phyloP scores from a whole-genome alignment of 805 yeast genomes.

The Ogataea methylovora region DNA sequence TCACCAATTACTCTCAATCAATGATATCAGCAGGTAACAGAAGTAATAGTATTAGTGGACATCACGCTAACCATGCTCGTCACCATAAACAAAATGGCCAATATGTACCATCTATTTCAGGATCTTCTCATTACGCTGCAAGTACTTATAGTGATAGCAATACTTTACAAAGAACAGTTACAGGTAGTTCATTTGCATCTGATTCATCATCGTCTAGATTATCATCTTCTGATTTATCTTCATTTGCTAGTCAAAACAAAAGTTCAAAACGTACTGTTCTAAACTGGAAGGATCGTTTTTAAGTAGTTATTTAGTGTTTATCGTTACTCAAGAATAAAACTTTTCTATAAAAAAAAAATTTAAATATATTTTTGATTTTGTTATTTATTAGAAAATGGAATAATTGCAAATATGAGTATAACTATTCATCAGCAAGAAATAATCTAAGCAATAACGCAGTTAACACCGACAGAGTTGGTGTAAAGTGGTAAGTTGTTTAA shows the following conservation, averaged over 20 bases:
- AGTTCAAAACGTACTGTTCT: constrained; percentile 7
- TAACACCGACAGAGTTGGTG: no score
- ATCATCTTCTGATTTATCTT: constrained; percentile 7
- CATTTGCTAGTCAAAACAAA: background rate
- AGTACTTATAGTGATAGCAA: constrained; percentile 5
- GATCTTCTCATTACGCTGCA: background rate
- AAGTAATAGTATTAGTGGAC: background rate
- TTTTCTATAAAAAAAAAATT: no score
- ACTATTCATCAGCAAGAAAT: no score
- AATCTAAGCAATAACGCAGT: no score
- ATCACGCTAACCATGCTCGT: background rate
- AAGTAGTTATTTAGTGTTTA: background rate
- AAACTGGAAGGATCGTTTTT: constrained; percentile 4
- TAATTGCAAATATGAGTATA: no score
- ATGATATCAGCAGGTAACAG: constrained; percentile 6
- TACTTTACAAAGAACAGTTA: background rate
- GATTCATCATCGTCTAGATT: constrained; percentile 10
- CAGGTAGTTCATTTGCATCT: constrained; percentile 11
- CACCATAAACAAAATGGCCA: background rate
- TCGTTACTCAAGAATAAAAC: no score
- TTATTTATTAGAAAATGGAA: no score
- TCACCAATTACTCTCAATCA: constrained; percentile 3
- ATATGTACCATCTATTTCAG: background rate
- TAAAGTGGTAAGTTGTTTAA: no score
- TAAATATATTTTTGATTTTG: no score